Evolutionary conservation across 345 rosid species (phyloP).

Genomic region (Hibiscus tridactylites): DNA sequence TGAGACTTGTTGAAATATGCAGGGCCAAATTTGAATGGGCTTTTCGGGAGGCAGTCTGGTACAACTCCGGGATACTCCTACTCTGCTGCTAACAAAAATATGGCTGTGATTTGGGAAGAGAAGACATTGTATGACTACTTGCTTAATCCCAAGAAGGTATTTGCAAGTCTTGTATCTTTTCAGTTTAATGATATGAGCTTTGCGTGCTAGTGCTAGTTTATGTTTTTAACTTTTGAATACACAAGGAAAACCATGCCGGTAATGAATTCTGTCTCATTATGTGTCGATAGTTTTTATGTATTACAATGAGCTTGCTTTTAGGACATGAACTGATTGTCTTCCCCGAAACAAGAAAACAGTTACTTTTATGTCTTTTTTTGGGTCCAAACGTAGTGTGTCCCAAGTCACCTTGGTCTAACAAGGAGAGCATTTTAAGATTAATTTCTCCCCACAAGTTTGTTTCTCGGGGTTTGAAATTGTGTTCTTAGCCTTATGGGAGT

Average conservation of each 20-base stretch:
- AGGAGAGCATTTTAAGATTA: neutral
- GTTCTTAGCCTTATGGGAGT: neutral
- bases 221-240: neutral
- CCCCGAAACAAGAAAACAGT: neutral
- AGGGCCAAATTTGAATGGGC: slow-evolving; percentile 88
- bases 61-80: slow-evolving; percentile 76
- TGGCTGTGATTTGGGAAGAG: slow-evolving; percentile 79
- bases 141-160: slow-evolving; percentile 85
- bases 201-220: neutral
- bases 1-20: slow-evolving; percentile 6
- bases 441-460: neutral
- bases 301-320: neutral
- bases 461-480: neutral
- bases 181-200: neutral
- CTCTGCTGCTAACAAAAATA: slow-evolving; percentile 78
- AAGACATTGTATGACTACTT: slow-evolving; percentile 67
- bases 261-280: neutral
- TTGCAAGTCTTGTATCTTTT: neutral
- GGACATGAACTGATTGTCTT: neutral
- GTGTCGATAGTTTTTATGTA: neutral
- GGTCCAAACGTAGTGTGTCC: neutral
- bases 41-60: slow-evolving; percentile 86
- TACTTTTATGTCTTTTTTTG: neutral
- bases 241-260: neutral
- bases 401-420: neutral